Conservation (phyloP, 2,329 filamentous ascomycete species). For the Talaromyces sp. region DNA sequence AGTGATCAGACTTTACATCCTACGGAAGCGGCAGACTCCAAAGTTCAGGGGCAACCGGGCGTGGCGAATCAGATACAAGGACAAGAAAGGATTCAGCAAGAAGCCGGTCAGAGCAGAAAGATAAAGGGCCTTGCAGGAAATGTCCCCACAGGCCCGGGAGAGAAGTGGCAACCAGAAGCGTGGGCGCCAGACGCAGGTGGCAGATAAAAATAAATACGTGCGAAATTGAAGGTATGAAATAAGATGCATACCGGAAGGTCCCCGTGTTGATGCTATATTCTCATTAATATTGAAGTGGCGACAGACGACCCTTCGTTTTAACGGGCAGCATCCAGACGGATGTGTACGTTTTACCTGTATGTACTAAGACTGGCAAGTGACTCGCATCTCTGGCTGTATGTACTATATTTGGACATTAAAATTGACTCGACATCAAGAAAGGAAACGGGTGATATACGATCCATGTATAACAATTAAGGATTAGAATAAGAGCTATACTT, state of each 20-base stretch:
- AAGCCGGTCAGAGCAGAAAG: conserved; percentile 19
- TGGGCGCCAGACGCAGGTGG: conserved; percentile 55
- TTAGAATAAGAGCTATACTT: not conserved
- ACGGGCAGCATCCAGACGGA: not conserved
- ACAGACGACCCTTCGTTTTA: not conserved
- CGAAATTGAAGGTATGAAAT: not conserved
- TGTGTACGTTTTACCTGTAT: not conserved
- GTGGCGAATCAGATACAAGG: conserved; percentile 28
- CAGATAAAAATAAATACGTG: conserved; percentile 25
- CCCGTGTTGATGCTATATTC: not conserved
- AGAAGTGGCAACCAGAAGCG: conserved; percentile 64
- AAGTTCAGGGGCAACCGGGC: conserved; percentile 28
- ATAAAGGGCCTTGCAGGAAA: conserved; percentile 57
- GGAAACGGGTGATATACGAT: not conserved
- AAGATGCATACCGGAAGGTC: not conserved
- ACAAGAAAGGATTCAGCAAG: conserved; percentile 28
- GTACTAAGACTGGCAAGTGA: not conserved
- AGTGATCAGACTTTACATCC: conserved; percentile 41
- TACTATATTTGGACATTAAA: not conserved
- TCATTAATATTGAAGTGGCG: not conserved
- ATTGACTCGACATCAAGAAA: not conserved
- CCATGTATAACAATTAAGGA: not conserved
- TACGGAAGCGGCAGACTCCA: conserved; percentile 27
- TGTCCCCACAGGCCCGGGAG: conserved; percentile 55
- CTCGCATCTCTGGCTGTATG: not conserved